Evolutionary conservation across 345 rosid genomes (phyloP).

Genomic region (Dipteronia sinensis): DNA sequence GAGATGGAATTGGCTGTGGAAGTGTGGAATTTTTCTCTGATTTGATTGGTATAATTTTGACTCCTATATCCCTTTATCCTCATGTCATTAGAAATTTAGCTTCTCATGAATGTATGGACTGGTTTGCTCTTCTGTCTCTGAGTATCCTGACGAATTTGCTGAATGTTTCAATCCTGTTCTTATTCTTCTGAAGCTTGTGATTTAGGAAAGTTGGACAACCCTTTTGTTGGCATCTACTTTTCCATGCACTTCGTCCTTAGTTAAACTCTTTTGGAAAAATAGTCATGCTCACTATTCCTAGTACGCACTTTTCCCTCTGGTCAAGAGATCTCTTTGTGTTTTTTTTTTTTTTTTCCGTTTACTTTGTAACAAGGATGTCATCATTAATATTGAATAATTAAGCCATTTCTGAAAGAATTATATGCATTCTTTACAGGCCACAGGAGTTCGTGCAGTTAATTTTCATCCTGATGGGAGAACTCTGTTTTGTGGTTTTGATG

Average conservation of each 20-base stretch:
- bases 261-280: background rate
- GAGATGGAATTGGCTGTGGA: background rate
- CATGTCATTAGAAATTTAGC: background rate
- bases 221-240: background rate
- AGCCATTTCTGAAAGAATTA: slow-evolving; percentile 1
- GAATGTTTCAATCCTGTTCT: background rate
- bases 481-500: slow-evolving; percentile 86
- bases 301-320: background rate
- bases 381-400: background rate
- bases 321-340: background rate
- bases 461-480: slow-evolving; percentile 96
- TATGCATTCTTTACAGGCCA: slow-evolving; percentile 51
- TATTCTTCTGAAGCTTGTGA: background rate
- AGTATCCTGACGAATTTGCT: background rate
- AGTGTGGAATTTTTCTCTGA: background rate
- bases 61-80: background rate
- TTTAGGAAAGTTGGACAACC: background rate
- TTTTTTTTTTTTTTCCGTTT: background rate
- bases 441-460: slow-evolving; percentile 71
- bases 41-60: background rate
- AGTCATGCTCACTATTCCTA: background rate
- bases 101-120: background rate
- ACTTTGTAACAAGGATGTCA: background rate
- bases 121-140: too few species aligned
- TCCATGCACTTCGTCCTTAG: background rate